Conservation (phyloP, 148 eudicot species). For the Hydrangea macrophylla region DNA sequence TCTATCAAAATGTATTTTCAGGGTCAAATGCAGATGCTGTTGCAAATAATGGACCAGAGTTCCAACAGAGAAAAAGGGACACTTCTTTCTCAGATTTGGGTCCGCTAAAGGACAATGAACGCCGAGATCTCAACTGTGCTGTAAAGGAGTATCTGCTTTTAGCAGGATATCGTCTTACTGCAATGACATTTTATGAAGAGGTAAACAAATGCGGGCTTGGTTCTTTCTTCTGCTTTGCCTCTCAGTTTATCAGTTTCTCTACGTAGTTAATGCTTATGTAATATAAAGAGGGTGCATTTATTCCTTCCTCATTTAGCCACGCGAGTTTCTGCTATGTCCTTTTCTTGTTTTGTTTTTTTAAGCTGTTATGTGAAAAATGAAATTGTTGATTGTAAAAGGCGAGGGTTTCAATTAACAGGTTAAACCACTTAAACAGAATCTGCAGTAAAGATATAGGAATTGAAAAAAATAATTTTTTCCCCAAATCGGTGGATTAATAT, state of each 20-base stretch:
- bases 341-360: background rate
- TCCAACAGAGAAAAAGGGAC: conserved; percentile 50
- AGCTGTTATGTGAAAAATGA: background rate
- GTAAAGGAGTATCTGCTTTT: conserved; percentile 89
- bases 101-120: conserved; percentile 77
- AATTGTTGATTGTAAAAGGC: background rate
- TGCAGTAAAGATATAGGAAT: background rate
- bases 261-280: background rate
- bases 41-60: conserved; percentile 34
- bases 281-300: background rate
- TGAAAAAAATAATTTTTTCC: background rate
- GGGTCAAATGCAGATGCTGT: conserved; percentile 47
- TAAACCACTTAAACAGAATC: background rate
- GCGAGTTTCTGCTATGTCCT: background rate
- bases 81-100: conserved; percentile 68
- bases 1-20: conserved; percentile 18
- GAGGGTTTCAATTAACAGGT: background rate
- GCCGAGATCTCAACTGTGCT: conserved; percentile 88
- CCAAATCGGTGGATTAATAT: no score
- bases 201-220: conserved; percentile 33
- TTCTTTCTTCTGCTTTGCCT: background rate
- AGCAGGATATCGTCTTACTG: conserved; percentile 96
- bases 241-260: background rate
- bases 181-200: conserved; percentile 99
- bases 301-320: background rate